Base-by-base conservation (phyloP, 371 early-diverging fungal species). In the Parasitella parasitica region DNA sequence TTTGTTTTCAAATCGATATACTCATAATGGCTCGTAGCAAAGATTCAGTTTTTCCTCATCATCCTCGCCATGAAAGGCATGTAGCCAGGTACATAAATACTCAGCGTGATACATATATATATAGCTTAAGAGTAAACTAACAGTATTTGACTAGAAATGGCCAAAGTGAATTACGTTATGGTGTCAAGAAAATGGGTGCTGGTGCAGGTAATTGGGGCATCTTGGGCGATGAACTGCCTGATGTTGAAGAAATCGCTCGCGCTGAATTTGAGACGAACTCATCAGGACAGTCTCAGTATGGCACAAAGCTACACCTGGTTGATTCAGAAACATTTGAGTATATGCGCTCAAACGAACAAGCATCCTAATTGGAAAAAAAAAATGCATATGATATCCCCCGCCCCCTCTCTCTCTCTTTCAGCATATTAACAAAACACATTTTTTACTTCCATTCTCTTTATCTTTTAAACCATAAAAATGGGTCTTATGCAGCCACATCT, bases 131-230 rank as follows among this genome's bases (percentile, higher is more conserved):
- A 6, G 18, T 37, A 37, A 12, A 37, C 38, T 37, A 37, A 37
- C 38, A 18, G 8, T 32, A 32, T 1, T 18, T 41, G 41, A 16
- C 0, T 52, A 69, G 71, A 57, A 70, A 70, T 57, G 67, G 71
- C 9, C 63, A 59, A 22, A 51, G 49, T 8, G 70, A 70, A 62
- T 22, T 43, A 11, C 70, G 70, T 52, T 62, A 62, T 34, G 61
- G 66, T 4, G 30, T 70, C 6, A 70, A 70, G 48, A 70, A 70
- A 26, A 48, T 63, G 54, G 71, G 71, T 13, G 71, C 66, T 38
- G 71, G 71, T 20, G 35, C 52, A 39, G 71, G 57, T 12, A 70
- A 70, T 22, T 70, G 71, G 71, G 71, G 71, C 5, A 57, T 70
- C 5, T 53, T 70, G 28, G 71, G 71, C 13, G 71, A 70, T 16